Base-by-base conservation (phyloP, 768 basidiomycete genomes). In the Termitomyces sp. region DNA sequence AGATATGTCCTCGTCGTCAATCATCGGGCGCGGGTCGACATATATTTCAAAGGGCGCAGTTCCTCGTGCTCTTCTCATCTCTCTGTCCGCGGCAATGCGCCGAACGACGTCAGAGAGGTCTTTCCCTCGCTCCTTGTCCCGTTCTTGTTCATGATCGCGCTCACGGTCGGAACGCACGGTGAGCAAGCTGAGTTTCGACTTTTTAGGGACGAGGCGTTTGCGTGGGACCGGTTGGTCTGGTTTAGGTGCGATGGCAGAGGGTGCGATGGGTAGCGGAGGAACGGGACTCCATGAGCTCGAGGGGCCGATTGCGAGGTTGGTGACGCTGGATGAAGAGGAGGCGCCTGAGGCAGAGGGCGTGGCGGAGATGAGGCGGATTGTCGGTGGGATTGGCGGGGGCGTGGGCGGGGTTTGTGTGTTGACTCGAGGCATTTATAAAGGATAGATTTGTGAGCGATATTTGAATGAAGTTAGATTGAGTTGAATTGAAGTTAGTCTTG, bases 351-450 rank as follows among this genome's bases (percentile, higher is more conserved):
- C 80, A 12, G 83, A 84, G 3, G 89, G 89, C 0, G 84, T 89
- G 0, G 89, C 87, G 15, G 85, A 79, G 65, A 85, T 84, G 67
- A 91, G 82, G 48, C 87, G 81, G 60, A 91, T 91, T 57, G 88
- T 86, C 29, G 89, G 87, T 34, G 72, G 54, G 66, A 69, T 68
- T 49, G 49, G 56, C 38, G 59, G 50, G 7, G 66, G 50, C 17
- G 67, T 59, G 29, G 37, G 46, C 11, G 45, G 20, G 42, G 32
- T 57, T 52, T 17, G 61, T n/a, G 60, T 51, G 37, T 52, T 60
- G 5, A 10, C 15, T 63, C 48, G 55, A 47, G 58, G 58, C 6
- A 45, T 56, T 25, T 25, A 25, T 25, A 36, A 60, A 46, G 43
- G 59, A 59, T 57, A 40, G 48, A 60, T 36, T 47, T 48, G 53